Evolutionary conservation across 129 eudicot species (phyloP), one percentile per base, ranked within the genome.

Genomic region (Pseudognaphalium luteoalbum): DNA sequence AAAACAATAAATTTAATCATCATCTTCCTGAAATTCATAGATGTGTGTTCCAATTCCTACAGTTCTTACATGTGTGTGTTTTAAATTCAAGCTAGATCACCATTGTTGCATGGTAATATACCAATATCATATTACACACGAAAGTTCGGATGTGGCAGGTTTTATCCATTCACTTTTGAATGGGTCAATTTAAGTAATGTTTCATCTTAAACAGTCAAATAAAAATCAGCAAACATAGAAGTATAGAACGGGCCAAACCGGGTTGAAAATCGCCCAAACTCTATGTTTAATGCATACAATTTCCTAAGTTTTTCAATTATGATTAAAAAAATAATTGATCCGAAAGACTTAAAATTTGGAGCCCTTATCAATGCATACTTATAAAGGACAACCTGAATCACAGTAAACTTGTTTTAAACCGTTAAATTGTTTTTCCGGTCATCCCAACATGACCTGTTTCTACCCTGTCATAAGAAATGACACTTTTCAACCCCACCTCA

Each of bases 61-160:
- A 2, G 19, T 70, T 44, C 25, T 20, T 1, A 0, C 28, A 71
- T 0, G 2, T 14, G n/a, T 47, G 16, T 39, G 5, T 35, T 21
- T n/a, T 22, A 68, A 10, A 12, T 41, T 47, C 59, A 15, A 70
- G 35, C 37, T 58, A 59, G 57, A 59, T 37, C 47, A 62, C 64
- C 64, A 8, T 10, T 75, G 66, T 32, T 70, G 25, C 21, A 70
- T 70, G 74, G 16, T 70, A 69, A 28, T 50, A 44, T 50, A 25
- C 14, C 3, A 9, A 2, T 19, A 57, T 17, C 28, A 12, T 57
- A 57, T 28, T 28, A 12, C 7, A 62, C n/a, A 11, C 5, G 7
- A 62, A 2, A 19, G 62, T 19, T 57, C 4, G 20, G 29, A 57
- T 8, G 28, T 57, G 14, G 28, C 21, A 16, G 25, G n/a, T 56